These are phyloP conservation scores for Phyllostachys edulis DNA, from an alignment of 176 grass and related monocot genomes.

Conservation along the genomic window DNA sequence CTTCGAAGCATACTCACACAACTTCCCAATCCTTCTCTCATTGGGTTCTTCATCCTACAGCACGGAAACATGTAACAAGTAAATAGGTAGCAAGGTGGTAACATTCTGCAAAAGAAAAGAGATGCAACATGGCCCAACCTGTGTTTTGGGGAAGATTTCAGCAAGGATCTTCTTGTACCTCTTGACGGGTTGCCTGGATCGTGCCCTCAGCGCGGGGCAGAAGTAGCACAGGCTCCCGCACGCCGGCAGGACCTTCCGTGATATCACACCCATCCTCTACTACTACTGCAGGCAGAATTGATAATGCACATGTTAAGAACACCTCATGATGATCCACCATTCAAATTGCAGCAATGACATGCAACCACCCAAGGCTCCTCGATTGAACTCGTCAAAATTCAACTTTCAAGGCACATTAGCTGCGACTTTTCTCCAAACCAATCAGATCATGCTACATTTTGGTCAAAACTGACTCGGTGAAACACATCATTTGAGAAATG, in stretches of 20 bases:
- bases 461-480: not conserved
- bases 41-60: conserved; percentile 81
- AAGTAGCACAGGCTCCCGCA: conserved; percentile 75
- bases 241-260: conserved; percentile 56
- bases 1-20: conserved; percentile 78
- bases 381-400: not conserved
- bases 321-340: not conserved
- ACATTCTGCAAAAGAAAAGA: not conserved
- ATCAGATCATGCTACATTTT: not conserved
- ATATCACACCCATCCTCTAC: conserved; percentile 67
- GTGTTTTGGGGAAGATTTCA: conserved; percentile 78
- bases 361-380: not conserved
- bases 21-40: conserved; percentile 78
- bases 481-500: not conserved
- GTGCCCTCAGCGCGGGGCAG: conserved; percentile 60
- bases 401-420: not conserved
- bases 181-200: conserved; percentile 83
- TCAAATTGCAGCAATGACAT: not conserved
- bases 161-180: conserved; percentile 89
- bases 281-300: conserved; percentile 31
- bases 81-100: not conserved
- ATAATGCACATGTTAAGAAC: not conserved
- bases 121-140: conserved; percentile 33
- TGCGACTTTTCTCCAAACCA: not conserved
- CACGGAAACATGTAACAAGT: not conserved